Base-by-base conservation (phyloP, 2,329 filamentous ascomycete species). In the Colletotrichum sp. region DNA sequence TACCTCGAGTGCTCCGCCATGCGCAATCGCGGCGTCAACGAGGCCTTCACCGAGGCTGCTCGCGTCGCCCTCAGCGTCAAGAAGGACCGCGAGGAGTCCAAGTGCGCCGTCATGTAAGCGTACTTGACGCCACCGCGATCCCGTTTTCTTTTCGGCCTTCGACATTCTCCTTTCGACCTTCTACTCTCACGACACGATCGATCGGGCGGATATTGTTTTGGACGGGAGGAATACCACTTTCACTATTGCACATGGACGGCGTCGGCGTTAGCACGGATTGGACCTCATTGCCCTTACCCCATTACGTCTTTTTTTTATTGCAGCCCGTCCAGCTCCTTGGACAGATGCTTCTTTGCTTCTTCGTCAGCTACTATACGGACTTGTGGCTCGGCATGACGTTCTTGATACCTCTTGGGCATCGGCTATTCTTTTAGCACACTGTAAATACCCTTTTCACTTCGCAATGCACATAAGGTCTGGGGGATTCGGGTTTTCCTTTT, bases 1-100 rank as follows among this genome's bases (percentile, higher is more conserved):
- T 99, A 99, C 85, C 92, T 99, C 72, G 97, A 99, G 89, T 99
- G 97, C 89, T 99, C 97, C 49, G 97, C 97, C 73, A 99, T 99
- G 93, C 94, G 96, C 87, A 99, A 99, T 86, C 92, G 97, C 67
- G 97, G 97, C 77, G 98, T 99, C 82, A 98, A 99, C 86, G 97
- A 99, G 86, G 97, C 97, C 59, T 99, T 99, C 83, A 99, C 97
- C 55, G 97, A 99, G 88, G 97, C 97, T 55, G 96, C 97, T 29
- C 94, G 98, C 82, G 97, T 99, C 44, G 97, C 97, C 16, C 89
- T 99, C 72, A 92, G 92, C 79, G 92, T 94, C 73, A 93, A 91
- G 86, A 91, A 92, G 80, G 91, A 91, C 77, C 90, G 91, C 80
- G 91, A 93, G 77, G 90, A 92, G 75, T 87, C 87, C 78, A 92